Evolutionary conservation across 208 protist genomes (phyloP), one percentile per base, ranked within the genome.

Genomic region (Giardia muris): DNA sequence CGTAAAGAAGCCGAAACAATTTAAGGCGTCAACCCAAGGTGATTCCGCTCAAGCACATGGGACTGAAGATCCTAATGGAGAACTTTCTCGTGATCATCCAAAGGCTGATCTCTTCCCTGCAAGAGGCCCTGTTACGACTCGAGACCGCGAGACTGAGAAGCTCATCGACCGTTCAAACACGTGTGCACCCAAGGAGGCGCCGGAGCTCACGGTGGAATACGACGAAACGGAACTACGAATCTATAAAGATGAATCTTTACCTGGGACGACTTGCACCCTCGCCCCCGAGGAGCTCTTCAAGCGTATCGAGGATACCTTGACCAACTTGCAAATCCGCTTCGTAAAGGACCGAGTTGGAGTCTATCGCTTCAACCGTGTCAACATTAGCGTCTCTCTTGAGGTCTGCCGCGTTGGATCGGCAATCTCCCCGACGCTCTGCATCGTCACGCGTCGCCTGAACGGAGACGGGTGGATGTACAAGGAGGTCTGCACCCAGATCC

Each of bases 381-480:
- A 90, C 44, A 46, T 90, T 47, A 44, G 42, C 2, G 43, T 90
- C 19, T 67, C 45, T 47, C 0, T 3, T 90, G 87, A 90, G 43
- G n/a, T 47, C 2, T 90, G 45, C 44, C 46, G 44, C n/a, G 45
- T 90, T 43, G 57, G 57, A 4, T 45, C 4, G 19, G 87, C 43
- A 90, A 47, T 47, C 2, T 4, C 2, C 0, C 42, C n/a, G 2
- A 4, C 43, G 2, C 1, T 2, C 2, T 4, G 43, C n/a, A 47
- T 90, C 44, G 2, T 90, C n/a, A 47, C 48, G 2, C n/a, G 87
- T 47, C 46, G 87, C n/a, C 46, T 90, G 45, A 90, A 22, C 2
- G 87, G 87, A 1, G 87, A 90, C 44, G 87, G 42, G 4, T 44
- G 43, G 45, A 45, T 90, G 2, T 90, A 90, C 45, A 90, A 90